Conservation (phyloP, 352 stramenopile genomes). For the Phytophthora lateralis region DNA sequence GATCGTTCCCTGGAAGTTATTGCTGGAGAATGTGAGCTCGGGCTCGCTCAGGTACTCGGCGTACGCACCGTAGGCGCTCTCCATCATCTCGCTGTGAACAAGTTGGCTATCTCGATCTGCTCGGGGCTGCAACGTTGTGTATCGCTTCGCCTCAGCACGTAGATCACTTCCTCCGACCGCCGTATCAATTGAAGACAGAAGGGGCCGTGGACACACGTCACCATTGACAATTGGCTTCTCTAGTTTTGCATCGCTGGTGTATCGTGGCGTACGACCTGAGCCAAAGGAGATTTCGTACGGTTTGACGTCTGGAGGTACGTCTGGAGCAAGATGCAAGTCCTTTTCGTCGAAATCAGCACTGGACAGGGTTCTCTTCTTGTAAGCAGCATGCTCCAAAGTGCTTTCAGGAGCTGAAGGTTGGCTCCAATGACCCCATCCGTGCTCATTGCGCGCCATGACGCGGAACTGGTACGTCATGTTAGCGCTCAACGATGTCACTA, state of each 20-base stretch:
- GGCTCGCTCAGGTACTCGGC: slow-evolving; percentile 64
- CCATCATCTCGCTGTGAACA: slow-evolving; percentile 68
- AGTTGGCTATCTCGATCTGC: slow-evolving; percentile 56
- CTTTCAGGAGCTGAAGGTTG: slow-evolving; percentile 61
- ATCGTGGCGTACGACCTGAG: slow-evolving; percentile 70
- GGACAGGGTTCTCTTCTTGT: slow-evolving; percentile 16
- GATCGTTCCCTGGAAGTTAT: slow-evolving; percentile 62
- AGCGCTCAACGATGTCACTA: slow-evolving; percentile 70
- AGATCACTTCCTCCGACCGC: slow-evolving; percentile 11
- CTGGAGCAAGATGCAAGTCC: slow-evolving; percentile 37
- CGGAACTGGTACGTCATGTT: slow-evolving; percentile 88
- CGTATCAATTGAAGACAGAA: slow-evolving; percentile 20
- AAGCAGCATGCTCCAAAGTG: slow-evolving; percentile 39
- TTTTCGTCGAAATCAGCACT: slow-evolving; percentile 10
- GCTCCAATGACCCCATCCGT: slow-evolving; percentile 76
- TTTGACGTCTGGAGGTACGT: slow-evolving; percentile 55
- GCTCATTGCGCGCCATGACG: slow-evolving; percentile 65
- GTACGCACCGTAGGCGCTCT: slow-evolving; percentile 73
- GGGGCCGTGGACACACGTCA: slow-evolving; percentile 43
- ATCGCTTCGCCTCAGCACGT: slow-evolving; percentile 34
- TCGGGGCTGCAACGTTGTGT: slow-evolving; percentile 40
- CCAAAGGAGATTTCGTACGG: slow-evolving; percentile 55
- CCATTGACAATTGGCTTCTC: slow-evolving; percentile 39
- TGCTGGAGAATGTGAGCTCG: slow-evolving; percentile 70
- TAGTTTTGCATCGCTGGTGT: slow-evolving; percentile 37